Evolutionary conservation across 1,284 basidiomycete species (phyloP).

Genomic region (Athelia psychrophila): DNA sequence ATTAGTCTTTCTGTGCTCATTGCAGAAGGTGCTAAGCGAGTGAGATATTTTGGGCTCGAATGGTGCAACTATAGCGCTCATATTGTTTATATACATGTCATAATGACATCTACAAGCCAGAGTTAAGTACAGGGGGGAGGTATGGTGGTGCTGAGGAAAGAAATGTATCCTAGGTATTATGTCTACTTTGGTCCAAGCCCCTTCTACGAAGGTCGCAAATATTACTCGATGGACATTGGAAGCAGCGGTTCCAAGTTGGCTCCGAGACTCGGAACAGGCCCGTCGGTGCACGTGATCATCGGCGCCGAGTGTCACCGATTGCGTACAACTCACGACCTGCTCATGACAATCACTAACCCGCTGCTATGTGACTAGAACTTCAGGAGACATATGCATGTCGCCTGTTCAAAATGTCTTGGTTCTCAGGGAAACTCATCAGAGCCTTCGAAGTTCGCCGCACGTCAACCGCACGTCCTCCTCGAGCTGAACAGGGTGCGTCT

Average conservation of each 20-base stretch:
- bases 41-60: neutral
- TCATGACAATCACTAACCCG: too few species aligned
- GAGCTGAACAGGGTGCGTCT: constrained; percentile 51
- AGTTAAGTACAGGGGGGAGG: neutral
- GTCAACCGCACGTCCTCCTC: constrained; percentile 54
- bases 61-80: neutral
- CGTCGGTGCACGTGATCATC: too few species aligned
- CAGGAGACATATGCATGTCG: too few species aligned
- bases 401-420: constrained; percentile 7
- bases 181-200: neutral
- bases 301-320: too few species aligned
- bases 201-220: neutral
- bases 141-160: neutral
- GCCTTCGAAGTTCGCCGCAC: constrained; percentile 46
- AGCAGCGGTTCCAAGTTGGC: too few species aligned
- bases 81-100: neutral
- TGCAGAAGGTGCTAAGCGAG: neutral
- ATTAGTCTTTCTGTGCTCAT: neutral
- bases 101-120: neutral
- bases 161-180: neutral
- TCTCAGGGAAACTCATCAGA: constrained; percentile 45
- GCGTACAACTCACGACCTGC: too few species aligned
- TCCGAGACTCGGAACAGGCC: too few species aligned
- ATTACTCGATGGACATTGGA: too few species aligned
- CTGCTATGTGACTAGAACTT: too few species aligned